Base-by-base conservation (phyloP, 306 rosid species). In the Amphicarpaea edgeworthii region DNA sequence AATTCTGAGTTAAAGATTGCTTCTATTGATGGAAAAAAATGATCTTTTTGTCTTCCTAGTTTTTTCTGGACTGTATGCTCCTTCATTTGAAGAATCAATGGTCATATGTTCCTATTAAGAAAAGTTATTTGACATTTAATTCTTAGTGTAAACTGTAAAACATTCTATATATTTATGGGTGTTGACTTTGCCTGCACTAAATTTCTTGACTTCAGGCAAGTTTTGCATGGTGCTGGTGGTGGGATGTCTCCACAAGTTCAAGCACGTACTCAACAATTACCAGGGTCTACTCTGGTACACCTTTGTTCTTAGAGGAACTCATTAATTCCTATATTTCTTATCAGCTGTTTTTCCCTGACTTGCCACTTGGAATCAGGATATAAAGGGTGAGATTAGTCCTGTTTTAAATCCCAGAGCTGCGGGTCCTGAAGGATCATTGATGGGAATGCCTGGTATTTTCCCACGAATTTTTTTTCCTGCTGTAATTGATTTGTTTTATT, bases 211-310 rank as follows among this genome's bases (percentile, higher is more conserved):
- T 86, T 70, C 90, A 95, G 99, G 84, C 99, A 92, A 89, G 97
- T 90, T 53, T 82, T 95, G 91, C 99, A 92, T 68, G 90, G 88
- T 70, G 15, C 97, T 65, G 85, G 91, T 23, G 97, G 96, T 54
- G 96, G 93, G 49, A 90, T 96, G 91, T 87, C 97, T 88, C 90
- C 94, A 53, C 99, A 96, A 86, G 94, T 88, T 81, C 99, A 96
- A 88, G 87, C 91, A 59, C 91, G 94, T 63, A 87, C 82, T 84
- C 99, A 91, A 85, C 99, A 89, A 76, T 68, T 92, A 76, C 87
- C 93, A 24, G 99, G 97, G 82, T 88, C 99, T 72, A 79, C 94
- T 12, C 85, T 82, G 89, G 99, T 96, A 92, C 60, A 83, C 61
- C 34, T 21, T 58, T 63, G 70, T 74, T 75, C 45, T 72, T 68